These are phyloP conservation scores for Pyrrhoderma lamaoense DNA, from an alignment of 1,284 basidiomycete genomes.

Conservation along the genomic window DNA sequence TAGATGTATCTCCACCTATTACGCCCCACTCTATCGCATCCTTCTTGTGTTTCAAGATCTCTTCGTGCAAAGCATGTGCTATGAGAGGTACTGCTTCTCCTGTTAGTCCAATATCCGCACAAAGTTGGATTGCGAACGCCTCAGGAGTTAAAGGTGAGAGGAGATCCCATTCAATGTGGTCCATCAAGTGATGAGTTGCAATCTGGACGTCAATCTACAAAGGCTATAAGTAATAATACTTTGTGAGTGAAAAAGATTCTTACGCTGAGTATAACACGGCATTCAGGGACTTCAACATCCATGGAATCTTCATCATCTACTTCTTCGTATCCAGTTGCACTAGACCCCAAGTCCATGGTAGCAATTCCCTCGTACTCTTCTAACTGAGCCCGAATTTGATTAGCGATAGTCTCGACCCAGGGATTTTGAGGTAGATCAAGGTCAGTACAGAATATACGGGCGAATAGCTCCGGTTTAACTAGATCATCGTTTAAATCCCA, in stretches of 20 bases:
- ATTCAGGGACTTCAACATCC: conserved; percentile 68
- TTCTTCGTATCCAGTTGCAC: conserved; percentile 9
- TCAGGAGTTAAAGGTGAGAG: conserved; percentile 89
- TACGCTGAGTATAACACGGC: conserved; percentile 85
- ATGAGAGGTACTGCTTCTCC: conserved; percentile 87
- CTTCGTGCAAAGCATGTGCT: conserved; percentile 90
- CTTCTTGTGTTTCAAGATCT: conserved; percentile 90
- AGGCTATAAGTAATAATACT: conserved; percentile 4
- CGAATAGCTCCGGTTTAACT: conserved; percentile 80
- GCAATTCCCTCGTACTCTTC: conserved; percentile 82
- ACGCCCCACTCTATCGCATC: conserved; percentile 93
- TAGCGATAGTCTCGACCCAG: conserved; percentile 74
- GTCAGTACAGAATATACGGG: conserved; percentile 81
- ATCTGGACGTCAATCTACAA: conserved; percentile 95
- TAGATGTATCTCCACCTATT: conserved; percentile 45
- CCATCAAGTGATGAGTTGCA: conserved; percentile 81
- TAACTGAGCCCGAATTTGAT: conserved; percentile 83
- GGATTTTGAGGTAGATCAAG: conserved; percentile 65
- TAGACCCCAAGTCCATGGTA: conserved; percentile 43
- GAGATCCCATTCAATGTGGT: conserved; percentile 98
- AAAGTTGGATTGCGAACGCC: conserved; percentile 75
- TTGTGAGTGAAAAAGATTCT: conserved; percentile 25
- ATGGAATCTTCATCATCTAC: conserved; percentile 21
- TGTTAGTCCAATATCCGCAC: conserved; percentile 79
- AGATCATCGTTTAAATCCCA: conserved; percentile 88